These are phyloP conservation scores for Starmera dryadoides DNA, from an alignment of 805 yeast genomes.

Conservation along the genomic window DNA sequence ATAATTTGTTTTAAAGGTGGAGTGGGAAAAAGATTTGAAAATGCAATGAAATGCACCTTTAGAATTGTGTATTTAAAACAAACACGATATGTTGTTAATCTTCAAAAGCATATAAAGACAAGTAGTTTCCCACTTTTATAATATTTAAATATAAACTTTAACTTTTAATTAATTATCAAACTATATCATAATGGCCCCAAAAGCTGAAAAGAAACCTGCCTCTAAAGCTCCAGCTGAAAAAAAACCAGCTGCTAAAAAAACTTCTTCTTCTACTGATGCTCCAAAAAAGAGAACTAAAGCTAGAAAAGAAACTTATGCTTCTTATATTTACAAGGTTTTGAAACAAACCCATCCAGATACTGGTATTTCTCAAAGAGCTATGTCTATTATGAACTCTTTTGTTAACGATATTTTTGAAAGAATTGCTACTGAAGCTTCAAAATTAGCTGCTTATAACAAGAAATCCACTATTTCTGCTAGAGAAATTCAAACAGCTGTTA, in stretches of 20 bases:
- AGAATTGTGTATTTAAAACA: no score
- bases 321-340: conserved; percentile 96
- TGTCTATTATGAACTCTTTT: conserved; percentile 98
- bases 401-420: conserved; percentile 98
- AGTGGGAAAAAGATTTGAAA: no score
- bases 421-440: conserved; percentile 96
- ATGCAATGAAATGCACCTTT: no score
- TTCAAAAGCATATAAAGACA: neutral
- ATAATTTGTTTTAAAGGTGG: no score
- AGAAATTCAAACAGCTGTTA: conserved; percentile 98
- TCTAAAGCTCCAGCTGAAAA: conserved; percentile 97
- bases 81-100: no score
- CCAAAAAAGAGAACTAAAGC: conserved; percentile 90
- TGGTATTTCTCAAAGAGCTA: conserved; percentile 97
- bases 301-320: conserved; percentile 97
- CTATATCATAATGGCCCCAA: conserved; percentile 52
- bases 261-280: conserved; percentile 70
- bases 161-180: conserved; percentile 3
- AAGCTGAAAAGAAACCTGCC: conserved; percentile 63
- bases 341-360: conserved; percentile 99
- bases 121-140: neutral
- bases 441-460: conserved; percentile 98
- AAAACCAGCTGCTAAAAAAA: conserved; percentile 85
- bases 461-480: conserved; percentile 96
- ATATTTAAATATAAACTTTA: neutral